Evolutionary conservation across 225 moss, liverwort and hornwort species (phyloP).

Genomic region (Sphagnum tenellum): DNA sequence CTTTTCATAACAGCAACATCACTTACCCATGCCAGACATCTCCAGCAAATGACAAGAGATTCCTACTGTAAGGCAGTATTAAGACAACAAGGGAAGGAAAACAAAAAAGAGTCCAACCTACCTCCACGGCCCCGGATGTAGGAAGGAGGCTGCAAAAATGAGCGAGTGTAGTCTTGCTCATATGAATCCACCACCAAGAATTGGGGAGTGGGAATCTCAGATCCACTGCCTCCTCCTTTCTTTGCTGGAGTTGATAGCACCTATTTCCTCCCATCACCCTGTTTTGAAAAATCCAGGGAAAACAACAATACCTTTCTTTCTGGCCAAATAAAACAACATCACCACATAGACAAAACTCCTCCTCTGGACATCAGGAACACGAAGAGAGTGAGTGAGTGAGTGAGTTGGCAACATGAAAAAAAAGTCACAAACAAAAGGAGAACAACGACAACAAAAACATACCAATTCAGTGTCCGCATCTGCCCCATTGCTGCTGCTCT

Average conservation of each 20-base stretch:
- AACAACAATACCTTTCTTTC: no score
- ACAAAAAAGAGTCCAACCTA: constrained; percentile 9
- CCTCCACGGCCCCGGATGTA: constrained; percentile 96
- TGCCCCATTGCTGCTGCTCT: constrained; percentile 41
- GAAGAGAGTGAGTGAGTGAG: background rate
- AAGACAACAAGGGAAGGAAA: no score
- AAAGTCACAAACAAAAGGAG: background rate
- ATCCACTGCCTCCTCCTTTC: constrained; percentile 42
- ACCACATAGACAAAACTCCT: background rate
- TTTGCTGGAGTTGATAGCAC: constrained; percentile 75
- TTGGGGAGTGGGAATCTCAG: constrained; percentile 95
- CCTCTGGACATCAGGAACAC: background rate
- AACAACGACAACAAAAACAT: constrained; percentile 1
- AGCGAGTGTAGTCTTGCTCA: constrained; percentile 83
- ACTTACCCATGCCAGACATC: no score
- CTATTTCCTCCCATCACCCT: constrained; percentile 18
- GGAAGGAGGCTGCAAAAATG: constrained; percentile 93
- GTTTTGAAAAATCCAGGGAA: no score
- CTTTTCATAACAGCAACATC: no score
- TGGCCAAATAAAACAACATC: background rate
- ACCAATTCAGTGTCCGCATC: constrained; percentile 88
- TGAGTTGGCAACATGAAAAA: background rate
- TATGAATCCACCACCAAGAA: constrained; percentile 94
- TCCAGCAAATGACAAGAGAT: no score
- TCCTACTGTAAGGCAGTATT: no score